Evolutionary conservation across 495 filamentous ascomycete species (phyloP).

Genomic region (Talaromyces borbonicus): DNA sequence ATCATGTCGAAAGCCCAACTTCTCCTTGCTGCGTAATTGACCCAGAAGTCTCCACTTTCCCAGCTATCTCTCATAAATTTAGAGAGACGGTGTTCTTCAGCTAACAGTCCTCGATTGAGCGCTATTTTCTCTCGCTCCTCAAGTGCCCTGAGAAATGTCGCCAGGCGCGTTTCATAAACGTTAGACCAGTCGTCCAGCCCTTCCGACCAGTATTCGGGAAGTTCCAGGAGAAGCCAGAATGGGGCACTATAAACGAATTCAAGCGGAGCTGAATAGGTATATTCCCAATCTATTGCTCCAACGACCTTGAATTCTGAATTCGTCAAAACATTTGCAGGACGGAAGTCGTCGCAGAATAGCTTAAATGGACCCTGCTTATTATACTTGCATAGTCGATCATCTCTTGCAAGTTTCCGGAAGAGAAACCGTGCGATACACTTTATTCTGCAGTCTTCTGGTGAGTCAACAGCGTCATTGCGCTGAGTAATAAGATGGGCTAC

Average conservation of each 20-base stretch:
- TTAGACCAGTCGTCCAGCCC: not conserved
- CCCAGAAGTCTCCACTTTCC: slow-evolving; percentile 12
- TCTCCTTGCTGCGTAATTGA: slow-evolving; percentile 12
- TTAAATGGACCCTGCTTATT: slow-evolving; percentile 20
- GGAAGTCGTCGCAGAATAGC: slow-evolving; percentile 25
- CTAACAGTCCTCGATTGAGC: slow-evolving; percentile 5
- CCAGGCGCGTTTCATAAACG: not conserved
- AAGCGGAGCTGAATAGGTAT: slow-evolving; percentile 13
- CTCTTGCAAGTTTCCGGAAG: slow-evolving; percentile 20
- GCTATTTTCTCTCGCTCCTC: slow-evolving; percentile 2
- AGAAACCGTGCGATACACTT: slow-evolving; percentile 32
- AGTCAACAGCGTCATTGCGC: slow-evolving; percentile 28
- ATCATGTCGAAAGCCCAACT: slow-evolving; percentile 12
- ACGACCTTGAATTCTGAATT: slow-evolving; percentile 10
- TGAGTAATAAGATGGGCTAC: slow-evolving; percentile 27
- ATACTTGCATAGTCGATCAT: slow-evolving; percentile 12
- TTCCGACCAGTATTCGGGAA: slow-evolving; percentile 8
- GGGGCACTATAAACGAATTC: slow-evolving; percentile 17
- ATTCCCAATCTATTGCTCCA: slow-evolving; percentile 19
- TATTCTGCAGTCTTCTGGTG: slow-evolving; percentile 26
- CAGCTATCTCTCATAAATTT: slow-evolving; percentile 13
- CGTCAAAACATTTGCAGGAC: slow-evolving; percentile 24
- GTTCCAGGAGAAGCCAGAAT: slow-evolving; percentile 17
- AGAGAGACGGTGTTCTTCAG: slow-evolving; percentile 9
- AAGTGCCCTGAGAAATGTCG: slow-evolving; percentile 11